phyloP scores from a whole-genome alignment of 2,329 filamentous ascomycete species.

The Botrytis paeoniae region DNA sequence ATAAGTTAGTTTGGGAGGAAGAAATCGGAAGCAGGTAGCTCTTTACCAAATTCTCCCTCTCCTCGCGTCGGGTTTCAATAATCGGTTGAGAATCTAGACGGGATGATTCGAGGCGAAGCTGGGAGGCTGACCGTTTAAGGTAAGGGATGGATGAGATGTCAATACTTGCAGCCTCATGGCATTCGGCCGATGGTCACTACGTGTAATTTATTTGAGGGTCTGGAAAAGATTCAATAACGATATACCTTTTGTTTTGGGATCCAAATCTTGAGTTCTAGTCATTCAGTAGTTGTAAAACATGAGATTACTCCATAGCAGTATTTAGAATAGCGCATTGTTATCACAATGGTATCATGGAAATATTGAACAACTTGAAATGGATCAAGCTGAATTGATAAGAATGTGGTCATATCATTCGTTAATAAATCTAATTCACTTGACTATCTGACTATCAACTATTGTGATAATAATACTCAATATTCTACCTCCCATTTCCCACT shows the following conservation, averaged over 20 bases:
- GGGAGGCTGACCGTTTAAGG: background rate
- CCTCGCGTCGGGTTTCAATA: background rate
- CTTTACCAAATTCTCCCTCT: background rate
- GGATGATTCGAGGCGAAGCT: background rate
- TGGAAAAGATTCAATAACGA: background rate
- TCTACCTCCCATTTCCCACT: background rate
- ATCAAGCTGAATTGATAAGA: background rate
- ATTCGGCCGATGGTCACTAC: background rate
- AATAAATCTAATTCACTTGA: background rate
- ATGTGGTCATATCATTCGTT: background rate
- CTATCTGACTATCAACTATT: background rate
- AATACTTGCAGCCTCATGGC: background rate
- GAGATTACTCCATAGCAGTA: background rate
- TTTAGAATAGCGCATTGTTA: background rate
- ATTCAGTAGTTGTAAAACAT: background rate
- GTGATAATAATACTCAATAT: background rate
- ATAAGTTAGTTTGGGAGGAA: background rate
- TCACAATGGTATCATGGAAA: background rate
- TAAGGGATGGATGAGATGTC: conserved; percentile 1
- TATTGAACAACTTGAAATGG: background rate
- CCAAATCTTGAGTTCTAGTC: background rate
- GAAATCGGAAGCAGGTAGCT: background rate
- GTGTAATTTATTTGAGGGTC: background rate
- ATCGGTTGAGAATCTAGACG: background rate
- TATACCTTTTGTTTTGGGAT: background rate